Conservation (phyloP, 371 early-diverging fungal species). For the Fennellomyces sp. region DNA sequence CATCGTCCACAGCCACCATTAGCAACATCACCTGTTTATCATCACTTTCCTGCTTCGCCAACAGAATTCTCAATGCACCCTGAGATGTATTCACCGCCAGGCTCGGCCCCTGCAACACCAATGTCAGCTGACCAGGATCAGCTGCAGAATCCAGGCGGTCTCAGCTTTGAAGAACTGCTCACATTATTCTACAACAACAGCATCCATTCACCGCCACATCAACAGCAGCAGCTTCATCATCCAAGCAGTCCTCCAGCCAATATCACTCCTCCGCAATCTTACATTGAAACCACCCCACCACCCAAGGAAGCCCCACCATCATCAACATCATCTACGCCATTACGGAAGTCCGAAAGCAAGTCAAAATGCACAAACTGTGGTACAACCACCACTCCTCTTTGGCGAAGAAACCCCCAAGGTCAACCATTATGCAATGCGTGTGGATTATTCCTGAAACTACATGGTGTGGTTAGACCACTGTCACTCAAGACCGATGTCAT, state of each 20-base stretch:
- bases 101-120: slow-evolving; percentile 2
- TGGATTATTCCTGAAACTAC: slow-evolving; percentile 31
- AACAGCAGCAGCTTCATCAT: background rate
- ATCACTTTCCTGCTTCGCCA: slow-evolving; percentile 2
- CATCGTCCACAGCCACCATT: slow-evolving; percentile 1
- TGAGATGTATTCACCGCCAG: background rate
- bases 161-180: slow-evolving; percentile 31
- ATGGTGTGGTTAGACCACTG: slow-evolving; percentile 34
- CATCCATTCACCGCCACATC: background rate
- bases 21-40: slow-evolving; percentile 2
- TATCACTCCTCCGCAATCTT: background rate
- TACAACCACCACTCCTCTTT: slow-evolving; percentile 30
- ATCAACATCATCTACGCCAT: slow-evolving; percentile 7
- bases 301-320: background rate
- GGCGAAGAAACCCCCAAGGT: slow-evolving; percentile 29
- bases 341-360: slow-evolving; percentile 6
- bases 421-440: slow-evolving; percentile 36
- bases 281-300: background rate
- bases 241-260: background rate
- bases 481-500: slow-evolving; percentile 32
- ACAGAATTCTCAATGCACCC: background rate
- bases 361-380: slow-evolving; percentile 32
- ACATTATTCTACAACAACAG: slow-evolving; percentile 22
- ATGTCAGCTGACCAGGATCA: background rate
- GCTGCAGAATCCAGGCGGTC: slow-evolving; percentile 19